Evolutionary conservation across 345 rosid genomes (phyloP).

Genomic region (Kernera saxatilis): DNA sequence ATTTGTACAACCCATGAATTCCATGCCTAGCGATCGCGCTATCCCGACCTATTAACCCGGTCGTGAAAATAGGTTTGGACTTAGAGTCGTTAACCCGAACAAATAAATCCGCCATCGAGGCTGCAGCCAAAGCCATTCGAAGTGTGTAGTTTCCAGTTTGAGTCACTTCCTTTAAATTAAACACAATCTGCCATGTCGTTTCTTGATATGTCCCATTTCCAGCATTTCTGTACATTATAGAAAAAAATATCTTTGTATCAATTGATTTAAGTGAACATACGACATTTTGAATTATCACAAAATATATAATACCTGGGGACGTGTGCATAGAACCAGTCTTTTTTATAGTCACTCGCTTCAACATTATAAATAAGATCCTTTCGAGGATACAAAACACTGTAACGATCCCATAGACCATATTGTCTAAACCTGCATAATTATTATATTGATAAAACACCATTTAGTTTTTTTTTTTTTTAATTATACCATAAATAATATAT

Average conservation of each 20-base stretch:
- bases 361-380: slow-evolving; percentile 46
- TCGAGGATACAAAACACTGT: slow-evolving; percentile 47
- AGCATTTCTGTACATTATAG: slow-evolving; percentile 26
- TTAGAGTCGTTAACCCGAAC: slow-evolving; percentile 19
- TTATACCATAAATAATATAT: no score
- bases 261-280: background rate
- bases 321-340: slow-evolving; percentile 83
- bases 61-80: slow-evolving; percentile 8
- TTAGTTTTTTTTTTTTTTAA: no score
- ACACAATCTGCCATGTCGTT: slow-evolving; percentile 72
- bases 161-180: slow-evolving; percentile 31
- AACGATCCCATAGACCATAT: slow-evolving; percentile 72
- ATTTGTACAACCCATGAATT: slow-evolving; percentile 36
- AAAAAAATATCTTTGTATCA: background rate
- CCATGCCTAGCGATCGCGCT: slow-evolving; percentile 37
- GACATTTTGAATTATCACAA: background rate
- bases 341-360: slow-evolving; percentile 40
- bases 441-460: background rate
- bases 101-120: slow-evolving; percentile 38
- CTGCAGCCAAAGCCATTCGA: slow-evolving; percentile 70
- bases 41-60: slow-evolving; percentile 23
- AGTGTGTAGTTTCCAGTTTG: slow-evolving; percentile 48
- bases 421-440: slow-evolving; percentile 53
- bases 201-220: slow-evolving; percentile 28
- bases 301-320: slow-evolving; percentile 45